A percentile compares a stretch with the other conserved stretches of the same genome.
phyloP scores from a whole-genome alignment of 2,329 filamentous ascomycete genomes.

The Paradendryphiella salina region DNA sequence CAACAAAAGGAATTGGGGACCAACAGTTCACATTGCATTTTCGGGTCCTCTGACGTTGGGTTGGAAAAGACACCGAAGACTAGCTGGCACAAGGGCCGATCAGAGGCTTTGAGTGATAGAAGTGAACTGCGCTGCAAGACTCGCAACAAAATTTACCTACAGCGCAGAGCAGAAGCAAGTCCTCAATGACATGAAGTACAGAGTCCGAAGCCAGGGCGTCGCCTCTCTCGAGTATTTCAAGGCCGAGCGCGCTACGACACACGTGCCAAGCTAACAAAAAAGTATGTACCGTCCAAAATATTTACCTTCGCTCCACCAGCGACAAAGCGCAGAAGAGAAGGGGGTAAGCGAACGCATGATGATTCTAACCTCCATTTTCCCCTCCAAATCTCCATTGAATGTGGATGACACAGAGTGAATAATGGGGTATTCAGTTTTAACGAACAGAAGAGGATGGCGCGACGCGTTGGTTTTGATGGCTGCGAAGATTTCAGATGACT shows the following conservation, averaged over 20 bases:
- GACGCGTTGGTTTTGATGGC: constrained; percentile 12
- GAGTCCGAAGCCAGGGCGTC: not conserved
- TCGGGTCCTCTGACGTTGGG: too few relatives aligned
- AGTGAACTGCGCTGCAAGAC: too few relatives aligned
- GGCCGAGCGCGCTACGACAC: not conserved
- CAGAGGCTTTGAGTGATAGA: too few relatives aligned
- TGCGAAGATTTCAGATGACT: constrained; percentile 32
- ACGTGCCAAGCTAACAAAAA: not conserved
- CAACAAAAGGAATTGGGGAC: too few relatives aligned
- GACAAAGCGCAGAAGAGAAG: constrained; percentile 49
- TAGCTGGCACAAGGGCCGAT: too few relatives aligned
- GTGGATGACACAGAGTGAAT: constrained; percentile 68
- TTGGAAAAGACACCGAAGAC: too few relatives aligned
- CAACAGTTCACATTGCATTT: too few relatives aligned
- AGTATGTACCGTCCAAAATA: constrained; percentile 51
- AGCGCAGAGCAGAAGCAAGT: not conserved
- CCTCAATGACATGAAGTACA: too few relatives aligned
- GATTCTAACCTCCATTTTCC: constrained; percentile 68
- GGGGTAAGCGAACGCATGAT: constrained; percentile 62
- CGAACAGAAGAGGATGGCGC: constrained; percentile 30
- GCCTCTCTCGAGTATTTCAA: not conserved
- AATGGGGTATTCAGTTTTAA: constrained; percentile 53
- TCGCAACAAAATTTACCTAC: not conserved
- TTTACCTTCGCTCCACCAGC: constrained; percentile 53
- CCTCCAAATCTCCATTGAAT: constrained; percentile 64